Conservation (phyloP, 2,329 filamentous ascomycete species). For the Bimuria novae-zelandiae region DNA sequence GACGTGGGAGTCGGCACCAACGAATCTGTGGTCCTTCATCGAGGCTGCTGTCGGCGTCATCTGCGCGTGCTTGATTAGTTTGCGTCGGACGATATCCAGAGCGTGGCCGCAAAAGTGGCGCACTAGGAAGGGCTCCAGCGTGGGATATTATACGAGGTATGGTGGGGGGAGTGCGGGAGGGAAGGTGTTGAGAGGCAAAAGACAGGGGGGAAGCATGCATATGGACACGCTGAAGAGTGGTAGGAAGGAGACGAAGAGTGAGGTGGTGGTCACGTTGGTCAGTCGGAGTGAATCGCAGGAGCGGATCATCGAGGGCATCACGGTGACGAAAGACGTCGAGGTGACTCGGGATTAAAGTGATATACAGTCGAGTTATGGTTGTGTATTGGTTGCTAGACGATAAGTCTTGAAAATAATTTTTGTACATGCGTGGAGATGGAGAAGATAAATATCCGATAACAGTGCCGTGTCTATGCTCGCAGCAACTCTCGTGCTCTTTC, state of each 20-base stretch:
- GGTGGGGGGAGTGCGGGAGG: background rate
- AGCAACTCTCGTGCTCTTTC: constrained; percentile 22
- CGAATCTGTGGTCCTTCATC: constrained; percentile 36
- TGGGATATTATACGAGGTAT: background rate
- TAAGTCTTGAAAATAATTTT: too few relatives aligned
- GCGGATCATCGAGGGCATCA: constrained; percentile 9
- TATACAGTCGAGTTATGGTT: too few relatives aligned
- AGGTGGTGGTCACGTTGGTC: background rate
- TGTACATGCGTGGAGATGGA: too few relatives aligned
- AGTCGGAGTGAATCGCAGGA: constrained; percentile 9
- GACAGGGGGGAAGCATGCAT: constrained; percentile 1
- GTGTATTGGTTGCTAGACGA: too few relatives aligned
- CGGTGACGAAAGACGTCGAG: constrained; percentile 11
- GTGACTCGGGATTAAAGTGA: background rate
- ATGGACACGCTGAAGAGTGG: constrained; percentile 1
- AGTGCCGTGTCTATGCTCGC: background rate
- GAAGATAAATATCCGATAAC: too few relatives aligned
- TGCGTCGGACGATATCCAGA: constrained; percentile 19
- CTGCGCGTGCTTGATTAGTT: constrained; percentile 33
- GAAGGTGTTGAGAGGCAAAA: background rate
- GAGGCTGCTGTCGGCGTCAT: constrained; percentile 34
- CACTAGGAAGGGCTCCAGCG: constrained; percentile 1
- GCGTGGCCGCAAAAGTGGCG: constrained; percentile 24
- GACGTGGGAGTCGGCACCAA: constrained; percentile 29
- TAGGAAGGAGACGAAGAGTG: background rate